Base-by-base conservation (phyloP, 2,329 filamentous ascomycete species). In the Sclerotinia glacialis region DNA sequence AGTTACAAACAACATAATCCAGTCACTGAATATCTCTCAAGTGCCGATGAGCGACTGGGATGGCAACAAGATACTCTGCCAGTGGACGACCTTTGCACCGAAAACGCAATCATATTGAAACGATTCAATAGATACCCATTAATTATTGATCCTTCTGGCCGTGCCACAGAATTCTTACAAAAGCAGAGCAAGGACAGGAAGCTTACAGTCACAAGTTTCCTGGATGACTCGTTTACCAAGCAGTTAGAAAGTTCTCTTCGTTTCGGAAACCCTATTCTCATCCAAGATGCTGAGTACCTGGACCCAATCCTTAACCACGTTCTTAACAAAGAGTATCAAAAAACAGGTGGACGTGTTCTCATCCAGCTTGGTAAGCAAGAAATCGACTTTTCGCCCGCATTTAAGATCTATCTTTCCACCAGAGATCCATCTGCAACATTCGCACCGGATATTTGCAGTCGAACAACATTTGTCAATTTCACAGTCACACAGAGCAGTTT, bases 381-480 rank as follows among this genome's bases (percentile, higher is more conserved):
- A 79, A 99, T 99, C 71, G 95, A 99, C 78, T 99, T 99, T 80
- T 99, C 95, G 61, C 94, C 95, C 1, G 88, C 93, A 0, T 99
- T 99, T 84, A 95, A 90, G 80, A 85, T 99, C 42, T 99, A 96
- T 78, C 82, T 99, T 49, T 97, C 94, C 0, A 99, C 96, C 1
- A 86, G 94, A 74, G 95, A 99, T 80, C 96, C 96, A 1, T 99
- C 96, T 52, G 94, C 95, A 34, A 92, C 89, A 9, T 99, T 99
- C 77, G 88, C 95, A 9, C 96, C 95, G 0, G 95, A 99, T 76
- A 92, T 99, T 70, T 99, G 96, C 86, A 97, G 93, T 83, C 87
- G 96, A 75, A 98, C 95, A 8, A 99, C 96, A 0, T 97, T 99
- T 79, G 95, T 99, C 84, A 99, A 99, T 80, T 99, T 99, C 74